Evolutionary conservation across 2,329 filamentous ascomycete species (phyloP), one percentile per base, ranked within the genome.

Genomic region (Xylaria sp.): DNA sequence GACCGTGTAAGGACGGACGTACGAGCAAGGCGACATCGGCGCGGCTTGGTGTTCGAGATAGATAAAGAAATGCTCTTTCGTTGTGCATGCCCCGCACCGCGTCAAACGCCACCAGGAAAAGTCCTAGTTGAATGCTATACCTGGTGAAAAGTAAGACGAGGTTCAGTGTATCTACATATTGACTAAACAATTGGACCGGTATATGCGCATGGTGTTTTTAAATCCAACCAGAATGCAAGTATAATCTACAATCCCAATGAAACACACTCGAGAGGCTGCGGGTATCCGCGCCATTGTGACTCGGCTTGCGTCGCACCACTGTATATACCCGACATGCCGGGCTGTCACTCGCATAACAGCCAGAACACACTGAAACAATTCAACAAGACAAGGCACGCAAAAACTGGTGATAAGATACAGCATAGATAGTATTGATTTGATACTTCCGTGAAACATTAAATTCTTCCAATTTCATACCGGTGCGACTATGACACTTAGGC

Each of bases 241-340:
- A n/a, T n/a, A n/a, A n/a, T n/a, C n/a, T n/a, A n/a, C n/a, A n/a
- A n/a, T n/a, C n/a, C n/a, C n/a, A n/a, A n/a, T n/a, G n/a, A n/a
- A n/a, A n/a, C n/a, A n/a, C n/a, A n/a, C 19, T 10, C 10, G 8
- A 3, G 19, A 40, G 15, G 1, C 17, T 58, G 49, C 43, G 27
- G 41, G 54, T 44, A 38, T 31, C 54, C 41, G 49, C 17, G 21
- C 19, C 23, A 38, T 38, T 27, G 49, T 59, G 31, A 51, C 49
- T 51, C 49, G 13, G 19, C 38, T 31, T 54, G 38, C 54, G 35
- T 59, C 31, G 46, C 23, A 44, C 48, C 43, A 31, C 44, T n/a
- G 19, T 21, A 47, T 54, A 54, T 38, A 46, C 17, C 31, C 54
- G 31, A 46, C n/a, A 38, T 62, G 54, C 35, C 52, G 40, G n/a